Evolutionary conservation across 192 early-diverging fungal species (phyloP), one percentile per base, ranked within the genome.

Genomic region (Funneliformis mosseae): DNA sequence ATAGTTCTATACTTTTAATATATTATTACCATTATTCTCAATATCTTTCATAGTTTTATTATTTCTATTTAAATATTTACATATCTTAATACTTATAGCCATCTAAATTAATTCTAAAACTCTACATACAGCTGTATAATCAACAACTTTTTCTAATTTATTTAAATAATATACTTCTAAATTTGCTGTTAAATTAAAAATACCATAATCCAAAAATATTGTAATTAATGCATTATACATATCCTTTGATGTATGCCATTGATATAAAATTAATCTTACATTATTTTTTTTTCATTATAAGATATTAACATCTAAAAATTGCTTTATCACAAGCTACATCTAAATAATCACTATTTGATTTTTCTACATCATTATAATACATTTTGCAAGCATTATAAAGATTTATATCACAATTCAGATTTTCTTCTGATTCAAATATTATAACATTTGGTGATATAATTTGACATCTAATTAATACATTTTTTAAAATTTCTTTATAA

Each of bases 131-230:
- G 48, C 23, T 21, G 27, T 0, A 74, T 74, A 74, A 27, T 74
- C 16, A 27, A 73, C 48, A 46, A 74, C 72, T 43, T 74, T 74
- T 74, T 74, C 46, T 55, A 74, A 48, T 74, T 74, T 74, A 25
- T 74, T 21, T 55, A 74, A 27, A 55, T 50, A 55, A 25, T 23
- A 6, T 3, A 74, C 43, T 0, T 25, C 72, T 50, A 46, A 25
- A 23, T 46, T 74, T 50, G 72, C 72, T 21, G 48, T 25, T 28
- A 74, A 25, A 46, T 4, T 23, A 55, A 41, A 25, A 28, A 74
- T 74, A 4, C 8, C 43, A 73, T 48, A 73, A 1, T 21, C 43
- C 0, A 1, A 73, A 50, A 73, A 42, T 18, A 73, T 50, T 43
- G 10, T 45, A 0, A 73, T 50, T 73, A 39, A 27, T 11, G 38